phyloP scores from a whole-genome alignment of 179 eudicot species.

The Corrigiola litoralis region DNA sequence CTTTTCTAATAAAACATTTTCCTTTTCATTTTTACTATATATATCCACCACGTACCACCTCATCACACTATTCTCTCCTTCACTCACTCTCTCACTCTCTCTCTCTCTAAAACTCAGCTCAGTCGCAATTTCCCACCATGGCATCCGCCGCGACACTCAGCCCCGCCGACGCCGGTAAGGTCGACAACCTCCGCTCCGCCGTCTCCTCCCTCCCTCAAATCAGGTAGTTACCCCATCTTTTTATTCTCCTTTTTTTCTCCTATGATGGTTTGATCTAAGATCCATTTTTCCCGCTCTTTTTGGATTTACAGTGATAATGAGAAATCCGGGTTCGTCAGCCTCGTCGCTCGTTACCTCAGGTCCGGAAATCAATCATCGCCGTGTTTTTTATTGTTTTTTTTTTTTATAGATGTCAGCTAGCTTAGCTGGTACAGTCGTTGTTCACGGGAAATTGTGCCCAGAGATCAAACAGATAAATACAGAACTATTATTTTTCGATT shows the following conservation, averaged over 20 bases:
- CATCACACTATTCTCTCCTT: conserved; percentile 6
- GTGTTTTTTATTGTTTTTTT: background rate
- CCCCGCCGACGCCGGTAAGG: conserved; percentile 62
- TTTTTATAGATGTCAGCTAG: background rate
- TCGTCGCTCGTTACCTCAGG: conserved; percentile 93
- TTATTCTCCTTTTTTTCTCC: background rate
- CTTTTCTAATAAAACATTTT: background rate
- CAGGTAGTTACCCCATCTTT: conserved; percentile 39
- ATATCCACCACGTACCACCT: conserved; percentile 4
- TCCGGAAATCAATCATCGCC: conserved; percentile 11
- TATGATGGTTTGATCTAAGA: conserved; percentile 8
- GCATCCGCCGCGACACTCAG: conserved; percentile 47
- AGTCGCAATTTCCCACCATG: conserved; percentile 32
- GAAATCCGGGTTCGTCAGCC: conserved; percentile 95
- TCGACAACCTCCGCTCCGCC: conserved; percentile 58
- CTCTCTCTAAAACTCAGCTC: background rate
- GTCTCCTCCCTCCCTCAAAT: conserved; percentile 60
- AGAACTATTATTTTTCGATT: background rate
- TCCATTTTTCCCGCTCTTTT: background rate
- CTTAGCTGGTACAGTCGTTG: too few species aligned
- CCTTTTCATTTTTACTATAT: background rate
- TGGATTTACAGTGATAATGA: conserved; percentile 82
- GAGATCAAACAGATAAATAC: too few species aligned
- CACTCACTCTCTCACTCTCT: conserved; percentile 11
- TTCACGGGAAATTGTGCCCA: too few species aligned